Percentiles rank a stretch among this genome's conserved stretches.
Conservation (phyloP, 306 rosid genomes). For the Rubus parviflorus region DNA sequence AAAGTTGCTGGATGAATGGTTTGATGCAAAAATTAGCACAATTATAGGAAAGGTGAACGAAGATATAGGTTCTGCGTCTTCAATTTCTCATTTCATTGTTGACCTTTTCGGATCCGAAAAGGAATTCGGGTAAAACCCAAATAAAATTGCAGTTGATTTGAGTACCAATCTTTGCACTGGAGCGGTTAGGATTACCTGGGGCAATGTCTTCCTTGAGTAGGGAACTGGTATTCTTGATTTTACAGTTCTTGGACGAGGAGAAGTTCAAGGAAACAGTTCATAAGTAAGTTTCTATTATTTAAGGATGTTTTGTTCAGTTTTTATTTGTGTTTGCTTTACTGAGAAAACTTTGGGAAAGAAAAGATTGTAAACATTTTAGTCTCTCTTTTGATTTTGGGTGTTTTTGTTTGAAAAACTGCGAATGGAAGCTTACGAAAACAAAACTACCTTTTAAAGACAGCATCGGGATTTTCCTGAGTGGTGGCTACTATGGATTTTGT, state of each 20-base stretch:
- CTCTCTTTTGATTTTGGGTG: neutral
- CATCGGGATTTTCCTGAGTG: neutral
- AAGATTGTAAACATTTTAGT: neutral
- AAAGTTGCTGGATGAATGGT: neutral
- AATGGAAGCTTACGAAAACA: neutral
- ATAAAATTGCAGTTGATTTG: constrained; percentile 14
- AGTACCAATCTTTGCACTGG: constrained; percentile 40
- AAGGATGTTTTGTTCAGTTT: constrained; percentile 2
- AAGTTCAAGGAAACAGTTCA: constrained; percentile 51
- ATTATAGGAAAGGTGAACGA: constrained; percentile 8
- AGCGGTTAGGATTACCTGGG: constrained; percentile 45
- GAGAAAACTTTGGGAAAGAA: neutral
- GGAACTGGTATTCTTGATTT: constrained; percentile 46
- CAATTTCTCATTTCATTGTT: neutral
- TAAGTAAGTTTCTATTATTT: constrained; percentile 26
- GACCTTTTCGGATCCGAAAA: constrained; percentile 13
- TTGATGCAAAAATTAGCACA: constrained; percentile 19
- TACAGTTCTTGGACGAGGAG: constrained; percentile 49
- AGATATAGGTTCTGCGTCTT: constrained; percentile 16
- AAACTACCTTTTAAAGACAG: neutral
- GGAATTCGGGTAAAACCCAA: constrained; percentile 17
- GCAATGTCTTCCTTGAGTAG: constrained; percentile 52
- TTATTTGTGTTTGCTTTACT: constrained; percentile 2
- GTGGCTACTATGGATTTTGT: neutral
- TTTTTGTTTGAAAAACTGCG: neutral